A percentile compares a stretch with the other conserved stretches of the same genome.
These are phyloP conservation scores for Favolaschia claudopus DNA, from an alignment of 768 basidiomycete species.

Conservation along the genomic window DNA sequence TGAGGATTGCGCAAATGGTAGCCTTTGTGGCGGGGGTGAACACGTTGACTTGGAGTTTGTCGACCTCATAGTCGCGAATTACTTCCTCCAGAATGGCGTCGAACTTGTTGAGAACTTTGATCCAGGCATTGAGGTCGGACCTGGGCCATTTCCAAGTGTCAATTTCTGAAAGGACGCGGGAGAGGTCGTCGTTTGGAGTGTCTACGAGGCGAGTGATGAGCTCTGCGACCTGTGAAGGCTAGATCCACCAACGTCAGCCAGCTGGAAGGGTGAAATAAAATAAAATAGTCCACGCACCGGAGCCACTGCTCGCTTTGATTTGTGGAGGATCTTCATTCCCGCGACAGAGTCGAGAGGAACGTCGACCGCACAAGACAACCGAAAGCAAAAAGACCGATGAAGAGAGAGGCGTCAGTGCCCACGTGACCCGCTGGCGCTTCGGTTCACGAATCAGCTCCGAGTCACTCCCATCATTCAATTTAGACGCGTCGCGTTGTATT, in stretches of 20 bases:
- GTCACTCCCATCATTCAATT: no score
- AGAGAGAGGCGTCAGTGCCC: no score
- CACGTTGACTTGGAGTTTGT: slow-evolving; percentile 80
- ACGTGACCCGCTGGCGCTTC: no score
- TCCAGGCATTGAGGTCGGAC: slow-evolving; percentile 97
- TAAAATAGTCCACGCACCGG: no score
- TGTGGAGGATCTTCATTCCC: slow-evolving; percentile 89
- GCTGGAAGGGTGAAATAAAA: no score
- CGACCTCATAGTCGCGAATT: slow-evolving; percentile 86
- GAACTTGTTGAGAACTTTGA: slow-evolving; percentile 94
- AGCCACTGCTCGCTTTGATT: slow-evolving; percentile 81
- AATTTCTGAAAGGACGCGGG: slow-evolving; percentile 70
- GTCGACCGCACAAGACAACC: no score
- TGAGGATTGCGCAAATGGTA: slow-evolving; percentile 80
- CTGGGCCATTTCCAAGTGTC: slow-evolving; percentile 93
- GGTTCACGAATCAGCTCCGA: no score
- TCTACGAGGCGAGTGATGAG: slow-evolving; percentile 76
- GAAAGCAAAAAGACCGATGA: no score
- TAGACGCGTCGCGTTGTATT: no score
- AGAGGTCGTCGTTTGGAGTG: slow-evolving; percentile 76
- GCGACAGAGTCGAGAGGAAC: slow-evolving; percentile 53
- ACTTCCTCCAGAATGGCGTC: slow-evolving; percentile 86
- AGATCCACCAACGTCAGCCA: no score
- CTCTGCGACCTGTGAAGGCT: slow-evolving; percentile 72
- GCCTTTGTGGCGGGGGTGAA: slow-evolving; percentile 82